Evolutionary conservation across 2,329 filamentous ascomycete genomes (phyloP), one percentile per base, ranked within the genome.

Genomic region (Didymosphaeria variabile): DNA sequence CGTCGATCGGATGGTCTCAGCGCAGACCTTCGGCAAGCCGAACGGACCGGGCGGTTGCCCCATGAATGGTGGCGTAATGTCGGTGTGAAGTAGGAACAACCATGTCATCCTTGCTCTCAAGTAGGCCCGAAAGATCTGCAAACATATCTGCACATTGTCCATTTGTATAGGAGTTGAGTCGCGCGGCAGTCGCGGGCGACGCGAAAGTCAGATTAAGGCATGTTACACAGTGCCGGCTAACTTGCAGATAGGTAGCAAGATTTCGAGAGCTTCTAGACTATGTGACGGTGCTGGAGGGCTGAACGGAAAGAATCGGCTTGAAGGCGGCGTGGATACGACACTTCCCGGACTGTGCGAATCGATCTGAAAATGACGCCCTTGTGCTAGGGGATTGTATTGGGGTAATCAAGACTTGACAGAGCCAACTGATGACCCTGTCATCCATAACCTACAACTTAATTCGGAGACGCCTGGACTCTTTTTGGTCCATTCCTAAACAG

Each of bases 51-150:
- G 13, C 4, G 31, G 32, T 34, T 12, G 26, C 31, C 36, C 36
- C 45, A 13, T 50, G 21, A 17, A 19, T n/a, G 40, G 57, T 59
- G 58, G 58, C 58, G 58, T 23, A 59, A 44, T 59, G 58, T 56
- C 58, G 58, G 52, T 56, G 52, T 59, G 58, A 26, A 21, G 17
- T 12, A 19, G 10, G 12, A 42, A 9, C 10, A 26, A 21, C 34
- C 19, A 26, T 47, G 12, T 38, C 40, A 29, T 23, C 47, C 38
- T 31, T 38, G 36, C 29, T 15, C 10, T 7, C 5, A 12, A 34
- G n/a, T 10, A 15, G 29, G 46, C 45, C 21, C 44, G 34, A 34
- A 52, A 12, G 44, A 55, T 55, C 34, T 47, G 38, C 49, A 19
- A 13, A 21, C 45, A 23, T 54, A 36, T n/a, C 23, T 15, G 32